Evolutionary conservation across 179 eudicot species (phyloP), one percentile per base, ranked within the genome.

Genomic region (Silene noctiflora): DNA sequence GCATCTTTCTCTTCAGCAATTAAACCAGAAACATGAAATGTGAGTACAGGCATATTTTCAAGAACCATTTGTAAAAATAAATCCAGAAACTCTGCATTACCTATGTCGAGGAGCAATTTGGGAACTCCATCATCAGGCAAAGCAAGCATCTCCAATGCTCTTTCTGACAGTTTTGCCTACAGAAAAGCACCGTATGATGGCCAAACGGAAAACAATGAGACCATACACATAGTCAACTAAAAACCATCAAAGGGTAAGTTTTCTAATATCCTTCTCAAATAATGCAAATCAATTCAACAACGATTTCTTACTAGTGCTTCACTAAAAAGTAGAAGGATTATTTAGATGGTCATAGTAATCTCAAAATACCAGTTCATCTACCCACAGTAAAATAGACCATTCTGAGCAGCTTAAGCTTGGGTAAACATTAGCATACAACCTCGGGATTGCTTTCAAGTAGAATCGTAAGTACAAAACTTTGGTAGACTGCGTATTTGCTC

Each of bases 71-170:
- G 39, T 35, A 42, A 10, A 55, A 42, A 27, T 8, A 65, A 13
- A 71, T 46, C 60, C 11, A 1, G 42, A 48, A 55, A 9, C 31
- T 4, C 9, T 44, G 24, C 11, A 16, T 21, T 87, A 93, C 97
- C 99, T 80, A 95, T 88, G 80, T 95, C 97, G 66, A 95, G 95
- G 51, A 93, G 92, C 80, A 95, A 87, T 84, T 88, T 85, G 42
- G 97, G 95, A 17, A 89, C 81, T 2, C 84, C 95, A 77, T 95
- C 97, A 58, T 93, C 85, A 42, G 99, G 97, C 88, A 95, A 81
- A 25, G 96, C 97, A 71, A 95, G 97, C 76, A 95, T 86, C 85
- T 95, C 99, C 78, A 95, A 35, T 69, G 99, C 99, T 79, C 99
- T 86, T 74, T 91, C 97, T 1, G 98, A 84, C 14, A 94, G 83